phyloP scores from a whole-genome alignment of 352 stramenopile genomes.

The Sclerospora graminicola region DNA sequence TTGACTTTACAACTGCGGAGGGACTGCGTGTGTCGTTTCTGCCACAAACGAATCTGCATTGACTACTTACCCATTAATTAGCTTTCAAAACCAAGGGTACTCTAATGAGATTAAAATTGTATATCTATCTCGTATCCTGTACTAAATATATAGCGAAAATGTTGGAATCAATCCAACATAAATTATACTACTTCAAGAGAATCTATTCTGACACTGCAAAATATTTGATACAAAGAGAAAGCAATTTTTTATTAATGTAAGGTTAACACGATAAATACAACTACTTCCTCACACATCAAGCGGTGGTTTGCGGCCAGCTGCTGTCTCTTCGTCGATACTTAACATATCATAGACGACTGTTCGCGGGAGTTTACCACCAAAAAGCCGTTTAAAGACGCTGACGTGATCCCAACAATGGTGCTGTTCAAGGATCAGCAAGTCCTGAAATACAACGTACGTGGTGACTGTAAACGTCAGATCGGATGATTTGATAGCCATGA shows the following conservation, averaged over 20 bases:
- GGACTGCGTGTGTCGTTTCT: slow-evolving; percentile 31
- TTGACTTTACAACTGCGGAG: slow-evolving; percentile 45
- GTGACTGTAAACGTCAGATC: slow-evolving; percentile 79
- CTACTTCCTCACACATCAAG: slow-evolving; percentile 20
- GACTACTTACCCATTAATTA: no score
- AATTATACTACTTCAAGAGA: no score
- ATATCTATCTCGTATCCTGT: no score
- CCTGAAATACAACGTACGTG: slow-evolving; percentile 75
- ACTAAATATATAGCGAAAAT: no score
- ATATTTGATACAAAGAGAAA: no score
- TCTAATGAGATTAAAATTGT: no score
- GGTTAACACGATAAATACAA: no score
- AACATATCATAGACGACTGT: slow-evolving; percentile 50
- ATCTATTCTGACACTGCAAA: no score
- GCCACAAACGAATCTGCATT: slow-evolving; percentile 28
- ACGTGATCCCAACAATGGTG: slow-evolving; percentile 80
- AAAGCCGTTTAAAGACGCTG: slow-evolving; percentile 72
- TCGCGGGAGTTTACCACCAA: slow-evolving; percentile 57
- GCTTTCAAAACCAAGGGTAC: no score
- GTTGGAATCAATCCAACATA: no score
- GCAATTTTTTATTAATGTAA: no score
- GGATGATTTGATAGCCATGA: slow-evolving; percentile 71
- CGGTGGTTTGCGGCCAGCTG: slow-evolving; percentile 16
- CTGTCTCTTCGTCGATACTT: slow-evolving; percentile 34
- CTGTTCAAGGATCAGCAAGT: slow-evolving; percentile 56